phyloP scores from a whole-genome alignment of 2,329 filamentous ascomycete species.

The Claviceps fusiformis region DNA sequence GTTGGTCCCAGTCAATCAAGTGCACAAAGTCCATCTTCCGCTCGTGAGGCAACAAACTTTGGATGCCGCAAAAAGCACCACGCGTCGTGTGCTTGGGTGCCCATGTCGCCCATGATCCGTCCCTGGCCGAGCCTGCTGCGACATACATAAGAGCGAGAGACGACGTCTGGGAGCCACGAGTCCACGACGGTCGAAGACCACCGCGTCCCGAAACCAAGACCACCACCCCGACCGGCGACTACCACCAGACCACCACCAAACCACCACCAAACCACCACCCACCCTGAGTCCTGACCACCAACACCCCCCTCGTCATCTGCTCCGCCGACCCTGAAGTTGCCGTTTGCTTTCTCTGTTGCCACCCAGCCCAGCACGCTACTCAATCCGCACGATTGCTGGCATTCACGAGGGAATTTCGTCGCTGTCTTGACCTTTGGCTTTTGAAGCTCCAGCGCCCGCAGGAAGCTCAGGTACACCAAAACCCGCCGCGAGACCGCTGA shows the following conservation, averaged over 20 bases:
- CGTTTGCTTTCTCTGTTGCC: neutral
- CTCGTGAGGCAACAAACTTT: neutral
- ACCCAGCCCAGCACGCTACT: neutral
- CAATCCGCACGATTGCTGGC: neutral
- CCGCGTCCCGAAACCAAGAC: no score
- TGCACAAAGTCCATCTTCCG: neutral
- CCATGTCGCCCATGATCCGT: neutral
- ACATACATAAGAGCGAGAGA: neutral
- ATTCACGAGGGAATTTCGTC: neutral
- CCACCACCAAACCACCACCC: no score
- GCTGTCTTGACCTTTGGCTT: neutral
- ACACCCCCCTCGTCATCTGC: neutral
- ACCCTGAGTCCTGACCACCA: neutral
- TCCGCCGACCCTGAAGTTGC: neutral
- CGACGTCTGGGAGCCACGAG: neutral
- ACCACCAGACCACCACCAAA: no score
- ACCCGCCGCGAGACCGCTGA: neutral
- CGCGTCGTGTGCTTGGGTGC: neutral
- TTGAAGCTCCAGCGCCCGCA: neutral
- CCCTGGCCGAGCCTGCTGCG: neutral
- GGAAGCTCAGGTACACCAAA: neutral
- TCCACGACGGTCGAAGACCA: neutral
- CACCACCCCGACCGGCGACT: no score
- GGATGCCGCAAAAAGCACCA: neutral
- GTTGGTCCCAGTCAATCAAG: neutral